Evolutionary conservation across 192 early-diverging fungal species (phyloP).

Genomic region (Gryganskiella cystojenkinii): DNA sequence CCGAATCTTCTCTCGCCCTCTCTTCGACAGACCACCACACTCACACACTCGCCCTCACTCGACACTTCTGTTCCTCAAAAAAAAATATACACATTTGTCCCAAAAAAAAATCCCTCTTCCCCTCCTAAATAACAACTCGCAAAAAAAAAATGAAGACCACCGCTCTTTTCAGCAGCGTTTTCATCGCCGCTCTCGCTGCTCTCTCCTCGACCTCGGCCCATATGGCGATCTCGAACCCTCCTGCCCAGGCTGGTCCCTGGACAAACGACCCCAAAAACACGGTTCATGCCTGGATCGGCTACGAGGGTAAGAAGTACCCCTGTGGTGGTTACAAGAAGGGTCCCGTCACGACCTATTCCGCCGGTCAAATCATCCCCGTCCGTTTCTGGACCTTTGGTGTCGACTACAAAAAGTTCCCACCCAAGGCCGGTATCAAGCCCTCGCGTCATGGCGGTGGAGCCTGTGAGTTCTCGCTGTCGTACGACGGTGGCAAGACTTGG

Average conservation of each 20-base stretch:
- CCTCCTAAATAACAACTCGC: neutral
- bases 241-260: slow-evolving; percentile 46
- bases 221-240: slow-evolving; percentile 50
- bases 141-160: slow-evolving; percentile 30
- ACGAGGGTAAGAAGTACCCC: slow-evolving; percentile 48
- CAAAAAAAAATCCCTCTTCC: too few species aligned
- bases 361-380: slow-evolving; percentile 59
- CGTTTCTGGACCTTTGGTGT: slow-evolving; percentile 56
- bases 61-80: too few species aligned
- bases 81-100: too few species aligned
- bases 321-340: slow-evolving; percentile 53
- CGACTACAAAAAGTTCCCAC: slow-evolving; percentile 34
- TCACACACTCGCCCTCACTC: too few species aligned
- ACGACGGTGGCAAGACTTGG: slow-evolving; percentile 70
- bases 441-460: slow-evolving; percentile 74
- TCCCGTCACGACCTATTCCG: slow-evolving; percentile 55
- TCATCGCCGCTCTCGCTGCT: slow-evolving; percentile 26
- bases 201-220: slow-evolving; percentile 40
- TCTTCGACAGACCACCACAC: neutral
- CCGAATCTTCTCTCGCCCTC: neutral
- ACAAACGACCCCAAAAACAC: slow-evolving; percentile 18
- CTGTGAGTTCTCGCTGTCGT: slow-evolving; percentile 75
- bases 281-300: slow-evolving; percentile 44
- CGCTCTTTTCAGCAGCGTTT: slow-evolving; percentile 13
- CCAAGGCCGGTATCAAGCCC: slow-evolving; percentile 31